Evolutionary conservation across 805 yeast genomes (phyloP), one percentile per base, ranked within the genome.

Genomic region (Schwanniomyces pseudopolymorphus): DNA sequence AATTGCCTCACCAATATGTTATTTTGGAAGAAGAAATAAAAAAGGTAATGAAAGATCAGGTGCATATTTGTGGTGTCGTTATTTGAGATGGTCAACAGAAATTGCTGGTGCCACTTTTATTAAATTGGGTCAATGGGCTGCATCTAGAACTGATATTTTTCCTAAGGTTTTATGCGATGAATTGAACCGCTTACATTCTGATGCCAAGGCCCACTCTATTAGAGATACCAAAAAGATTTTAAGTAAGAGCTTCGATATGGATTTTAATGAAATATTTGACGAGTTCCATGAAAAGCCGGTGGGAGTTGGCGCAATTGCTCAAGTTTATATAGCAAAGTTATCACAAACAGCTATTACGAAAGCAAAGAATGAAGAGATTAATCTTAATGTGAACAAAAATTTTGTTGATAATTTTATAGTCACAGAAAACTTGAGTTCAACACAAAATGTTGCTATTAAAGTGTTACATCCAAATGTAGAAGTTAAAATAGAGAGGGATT

Each of bases 271-370:
- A 28, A 79, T 90, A 5, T 94, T 92, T 63, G 90, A 84, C 25
- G 89, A 85, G 52, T 88, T 94, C 57, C 69, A 79, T 27, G 83
- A 80, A 24, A 73, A 63, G 33, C 98, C 98, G 0, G 69, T 91
- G 5, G 99, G 99, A 1, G 92, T 92, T n/a, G 99, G 99, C 11
- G 97, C 99, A 1, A 94, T 94, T 70, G 99, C 97, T 1, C 99
- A 94, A 66, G 99, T 94, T 2, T 88, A 92, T 66, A 66, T 79
- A 33, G 97, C 87, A 1, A 83, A 81, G 52, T 66, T 89, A 20
- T 78, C 83, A 13, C 59, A 66, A 14, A 67, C 68, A 35, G 76
- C 77, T 10, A 63, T 80, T 19, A 57, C 64, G 7, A 63, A 64
- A 47, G 71, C 69, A 16, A 62, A 57, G 26, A 64, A 57, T 2